These are phyloP conservation scores for Candida arabinofermentans DNA, from an alignment of 805 yeast species.

Conservation along the genomic window DNA sequence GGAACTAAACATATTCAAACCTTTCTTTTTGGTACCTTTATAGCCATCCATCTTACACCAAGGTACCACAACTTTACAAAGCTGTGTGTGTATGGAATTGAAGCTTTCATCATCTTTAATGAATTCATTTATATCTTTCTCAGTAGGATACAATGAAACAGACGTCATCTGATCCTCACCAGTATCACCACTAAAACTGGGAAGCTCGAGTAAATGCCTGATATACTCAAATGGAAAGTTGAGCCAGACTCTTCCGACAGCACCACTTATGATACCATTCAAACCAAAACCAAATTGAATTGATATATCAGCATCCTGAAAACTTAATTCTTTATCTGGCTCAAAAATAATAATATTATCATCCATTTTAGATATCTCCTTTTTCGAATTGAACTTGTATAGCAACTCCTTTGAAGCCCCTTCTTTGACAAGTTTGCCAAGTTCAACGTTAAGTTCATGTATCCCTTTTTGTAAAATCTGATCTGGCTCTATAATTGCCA, in stretches of 20 bases:
- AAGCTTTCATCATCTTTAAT: neutral
- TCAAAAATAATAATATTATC: neutral
- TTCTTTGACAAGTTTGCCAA: neutral
- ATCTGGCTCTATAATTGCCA: neutral
- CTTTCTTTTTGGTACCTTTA: slow-evolving; percentile 55
- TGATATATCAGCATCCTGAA: neutral
- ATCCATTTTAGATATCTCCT: neutral
- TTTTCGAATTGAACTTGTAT: neutral
- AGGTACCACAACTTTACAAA: slow-evolving; percentile 5
- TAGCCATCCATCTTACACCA: slow-evolving; percentile 67
- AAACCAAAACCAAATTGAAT: neutral
- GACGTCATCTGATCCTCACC: neutral
- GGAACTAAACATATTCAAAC: slow-evolving; percentile 48
- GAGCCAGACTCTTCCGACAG: slow-evolving; percentile 3
- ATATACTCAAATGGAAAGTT: slow-evolving; percentile 2
- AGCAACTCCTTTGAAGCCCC: neutral
- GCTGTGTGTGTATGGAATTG: neutral
- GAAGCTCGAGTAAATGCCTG: neutral
- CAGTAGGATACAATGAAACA: no score
- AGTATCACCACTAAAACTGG: neutral
- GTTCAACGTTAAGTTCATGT: neutral
- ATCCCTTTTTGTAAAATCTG: neutral
- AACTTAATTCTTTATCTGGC: neutral
- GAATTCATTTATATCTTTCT: neutral
- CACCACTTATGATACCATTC: neutral